phyloP scores from a whole-genome alignment of 441 rosid genomes.

The Syzygium malaccense region DNA sequence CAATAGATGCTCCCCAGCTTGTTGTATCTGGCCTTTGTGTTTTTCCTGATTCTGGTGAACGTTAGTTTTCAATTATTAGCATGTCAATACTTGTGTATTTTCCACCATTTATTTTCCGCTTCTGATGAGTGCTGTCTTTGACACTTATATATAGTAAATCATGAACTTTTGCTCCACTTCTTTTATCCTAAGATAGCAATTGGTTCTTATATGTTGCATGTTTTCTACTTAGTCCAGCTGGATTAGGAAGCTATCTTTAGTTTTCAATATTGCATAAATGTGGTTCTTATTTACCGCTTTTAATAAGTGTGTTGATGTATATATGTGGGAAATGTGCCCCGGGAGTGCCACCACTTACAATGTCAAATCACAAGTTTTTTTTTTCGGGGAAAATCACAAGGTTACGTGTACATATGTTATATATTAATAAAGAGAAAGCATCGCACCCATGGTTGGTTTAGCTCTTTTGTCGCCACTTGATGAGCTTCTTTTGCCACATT shows the following conservation, averaged over 20 bases:
- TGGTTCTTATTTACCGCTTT: not conserved
- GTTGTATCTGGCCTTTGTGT: not conserved
- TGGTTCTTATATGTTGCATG: not conserved
- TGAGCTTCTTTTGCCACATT: not conserved
- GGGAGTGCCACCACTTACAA: not conserved
- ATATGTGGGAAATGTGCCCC: not conserved
- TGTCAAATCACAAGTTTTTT: not conserved
- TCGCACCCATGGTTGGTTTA: not conserved
- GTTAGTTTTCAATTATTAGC: not conserved
- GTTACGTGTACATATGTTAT: not conserved
- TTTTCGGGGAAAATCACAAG: not conserved
- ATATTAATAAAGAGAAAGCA: not conserved
- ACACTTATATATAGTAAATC: not conserved
- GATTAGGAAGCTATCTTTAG: not conserved
- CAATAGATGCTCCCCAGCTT: not conserved
- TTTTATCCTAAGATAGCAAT: not conserved
- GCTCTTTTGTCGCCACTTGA: not conserved
- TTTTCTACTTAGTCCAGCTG: not conserved
- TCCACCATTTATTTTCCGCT: not conserved
- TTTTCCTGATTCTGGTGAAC: not conserved
- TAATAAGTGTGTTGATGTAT: not conserved
- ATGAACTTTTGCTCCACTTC: not conserved
- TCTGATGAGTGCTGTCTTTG: not conserved
- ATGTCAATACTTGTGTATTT: not conserved
- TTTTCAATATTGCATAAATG: not conserved